Evolutionary conservation across 2,329 filamentous ascomycete genomes (phyloP), one percentile per base, ranked within the genome.

Genomic region (Fusarium cyanostomum): DNA sequence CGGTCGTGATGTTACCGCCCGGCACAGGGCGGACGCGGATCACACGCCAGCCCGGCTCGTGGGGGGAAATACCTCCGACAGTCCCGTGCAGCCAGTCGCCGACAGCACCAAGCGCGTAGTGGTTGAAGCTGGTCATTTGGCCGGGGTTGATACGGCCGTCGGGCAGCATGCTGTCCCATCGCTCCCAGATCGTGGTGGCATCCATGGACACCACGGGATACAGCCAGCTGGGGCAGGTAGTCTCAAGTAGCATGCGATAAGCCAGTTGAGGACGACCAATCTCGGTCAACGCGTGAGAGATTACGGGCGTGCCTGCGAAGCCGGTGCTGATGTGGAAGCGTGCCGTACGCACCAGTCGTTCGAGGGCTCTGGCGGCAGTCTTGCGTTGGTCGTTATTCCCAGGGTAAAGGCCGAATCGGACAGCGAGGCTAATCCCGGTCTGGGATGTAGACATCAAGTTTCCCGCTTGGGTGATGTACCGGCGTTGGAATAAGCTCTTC

Each of bases 51-150:
- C 78, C 78, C 0, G 78, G 74, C 46, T 75, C 72, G 1, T 69
- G 71, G 2, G 76, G 75, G 3, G 72, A 72, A 0, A 81, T 66
- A 0, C 79, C 80, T 2, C 78, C 80, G 11, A 81, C 71, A 7
- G 43, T 30, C 27, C 27, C 3, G 18, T 82, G 79, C 21, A 82
- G 74, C 78, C 79, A 83, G 54, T 80, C 75, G 2, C 76, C 79
- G 4, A 83, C 78, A 5, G 78, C 77, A 0, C 81, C 80, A 13
- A 82, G 77, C 0, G 81, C 78, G 52, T 83, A 83, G 62, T 83
- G 81, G 37, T 83, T 82, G 64, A 81, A 81, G 26, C 79, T 82
- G 0, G 80, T 82, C 81, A 83, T 83, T 15, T 72, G 61, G 2
- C 80, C 77, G 0, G 78, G 72, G 56, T 83, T 83, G 12, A 82